Evolutionary conservation across 177 flowering plant species (phyloP).

Genomic region (Vitis hybrid): DNA sequence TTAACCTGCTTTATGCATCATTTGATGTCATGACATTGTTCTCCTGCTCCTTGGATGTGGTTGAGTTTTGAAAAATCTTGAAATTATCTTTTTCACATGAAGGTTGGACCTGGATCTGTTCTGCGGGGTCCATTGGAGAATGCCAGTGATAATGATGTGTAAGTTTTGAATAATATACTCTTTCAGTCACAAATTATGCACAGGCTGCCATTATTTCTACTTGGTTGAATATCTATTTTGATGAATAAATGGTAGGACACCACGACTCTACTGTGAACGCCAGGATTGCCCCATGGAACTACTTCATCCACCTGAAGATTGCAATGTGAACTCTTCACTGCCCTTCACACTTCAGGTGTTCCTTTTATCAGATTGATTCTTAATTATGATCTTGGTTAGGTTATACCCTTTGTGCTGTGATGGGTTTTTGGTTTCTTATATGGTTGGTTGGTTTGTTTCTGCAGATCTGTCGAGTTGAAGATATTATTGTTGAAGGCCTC

Average conservation of each 20-base stretch:
- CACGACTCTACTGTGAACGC: slow-evolving; percentile 36
- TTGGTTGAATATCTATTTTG: slow-evolving; percentile 1
- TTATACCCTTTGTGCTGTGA: slow-evolving; percentile 3
- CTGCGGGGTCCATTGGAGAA: slow-evolving; percentile 40
- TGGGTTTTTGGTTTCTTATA: slow-evolving; percentile 15
- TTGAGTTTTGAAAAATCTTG: background rate
- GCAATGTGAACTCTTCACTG: slow-evolving; percentile 52
- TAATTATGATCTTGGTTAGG: slow-evolving; percentile 1
- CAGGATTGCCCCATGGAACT: slow-evolving; percentile 46
- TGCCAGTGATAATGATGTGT: slow-evolving; percentile 30
- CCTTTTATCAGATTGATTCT: background rate
- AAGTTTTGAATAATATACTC: slow-evolving; percentile 6
- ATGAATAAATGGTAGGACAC: slow-evolving; percentile 23
- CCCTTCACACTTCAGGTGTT: slow-evolving; percentile 53
- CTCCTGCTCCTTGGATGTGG: background rate
- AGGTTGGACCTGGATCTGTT: slow-evolving; percentile 49
- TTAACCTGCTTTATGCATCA: background rate
- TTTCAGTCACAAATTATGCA: background rate
- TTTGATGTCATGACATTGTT: background rate
- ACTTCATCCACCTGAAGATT: slow-evolving; percentile 57
- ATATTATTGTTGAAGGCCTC: slow-evolving; percentile 53
- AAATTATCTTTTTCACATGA: slow-evolving; percentile 3
- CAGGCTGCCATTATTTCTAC: background rate
- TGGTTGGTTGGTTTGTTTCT: slow-evolving; percentile 12
- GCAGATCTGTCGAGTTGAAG: slow-evolving; percentile 87